Conservation (phyloP, 2,329 filamentous ascomycete genomes). For the Microsporum ferrugineum region DNA sequence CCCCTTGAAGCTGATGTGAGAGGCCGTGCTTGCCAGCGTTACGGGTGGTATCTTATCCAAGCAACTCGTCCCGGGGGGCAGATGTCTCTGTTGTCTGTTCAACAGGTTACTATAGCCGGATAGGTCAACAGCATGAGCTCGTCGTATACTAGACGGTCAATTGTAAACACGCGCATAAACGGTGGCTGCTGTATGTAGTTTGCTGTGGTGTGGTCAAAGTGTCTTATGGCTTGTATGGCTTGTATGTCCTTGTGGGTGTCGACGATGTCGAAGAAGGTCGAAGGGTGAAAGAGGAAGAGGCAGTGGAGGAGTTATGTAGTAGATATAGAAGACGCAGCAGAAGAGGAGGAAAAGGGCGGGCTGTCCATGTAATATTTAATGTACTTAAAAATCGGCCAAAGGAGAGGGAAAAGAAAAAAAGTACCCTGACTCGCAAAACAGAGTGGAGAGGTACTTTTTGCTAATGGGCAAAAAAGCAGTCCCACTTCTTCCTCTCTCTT, state of each 20-base stretch:
- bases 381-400: background rate
- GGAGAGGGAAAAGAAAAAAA: no score
- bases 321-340: background rate
- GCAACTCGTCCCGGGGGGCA: background rate
- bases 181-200: no score
- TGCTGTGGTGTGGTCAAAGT: no score
- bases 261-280: no score
- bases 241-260: no score
- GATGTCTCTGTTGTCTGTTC: background rate
- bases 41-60: background rate
- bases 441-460: background rate
- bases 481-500: background rate
- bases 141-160: no score
- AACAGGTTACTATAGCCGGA: background rate
- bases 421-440: constrained; percentile 2
- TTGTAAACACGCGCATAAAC: no score
- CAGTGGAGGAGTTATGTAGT: no score
- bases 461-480: no score
- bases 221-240: no score
- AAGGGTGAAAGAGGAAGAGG: no score
- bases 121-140: no score
- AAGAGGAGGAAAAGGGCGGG: background rate
- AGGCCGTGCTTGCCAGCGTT: background rate
- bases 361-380: background rate
- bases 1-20: background rate